Evolutionary conservation across 2,329 filamentous ascomycete genomes (phyloP), one percentile per base, ranked within the genome.

Genomic region (Colletotrichum sansevieriae): DNA sequence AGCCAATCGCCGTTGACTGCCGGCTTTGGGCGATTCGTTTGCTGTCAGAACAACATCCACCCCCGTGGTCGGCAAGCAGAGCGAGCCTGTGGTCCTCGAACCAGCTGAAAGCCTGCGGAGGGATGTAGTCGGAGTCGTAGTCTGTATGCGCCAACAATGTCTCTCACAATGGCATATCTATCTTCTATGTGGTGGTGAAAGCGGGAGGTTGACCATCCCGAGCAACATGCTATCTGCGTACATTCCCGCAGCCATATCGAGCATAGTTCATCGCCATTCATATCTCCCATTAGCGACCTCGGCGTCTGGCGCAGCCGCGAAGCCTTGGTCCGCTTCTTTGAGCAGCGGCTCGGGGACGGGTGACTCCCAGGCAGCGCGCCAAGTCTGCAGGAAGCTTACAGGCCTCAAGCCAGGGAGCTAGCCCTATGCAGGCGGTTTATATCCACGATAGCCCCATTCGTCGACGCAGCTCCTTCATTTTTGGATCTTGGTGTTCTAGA

Each of bases 401-500:
- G 12, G 5, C 15, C 13, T 49, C 46, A 20, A 43, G 9, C 47
- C 8, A 39, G 43, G 13, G 33, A 41, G 52, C n/a, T n/a, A 37
- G 41, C 41, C 9, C 15, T 12, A 41, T 65, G 55, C 47, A 49
- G 62, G 47, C 13, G 54, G 62, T 62, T 56, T 68, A 65, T 62
- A 65, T 33, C 41, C 55, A 18, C 18, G 61, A 68, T 65, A 8
- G 55, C 62, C 25, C 65, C 65, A 65, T 68, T 55, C 61, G 61
- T 55, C 46, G 35, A 46, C 15, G 33, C 3, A 11, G 29, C 15
- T 33, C 44, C 25, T 10, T 22, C 15, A 6, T 25, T 35, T 35
- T 7, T 37, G 49, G 12, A 12, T 33, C 9, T 33, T 52, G 49
- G n/a, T 3, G 18, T 52, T 15, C 3, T 33, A 13, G 33, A 18